Conservation (phyloP, 1,139 yeast species). For the Debaryomyces sp. region DNA sequence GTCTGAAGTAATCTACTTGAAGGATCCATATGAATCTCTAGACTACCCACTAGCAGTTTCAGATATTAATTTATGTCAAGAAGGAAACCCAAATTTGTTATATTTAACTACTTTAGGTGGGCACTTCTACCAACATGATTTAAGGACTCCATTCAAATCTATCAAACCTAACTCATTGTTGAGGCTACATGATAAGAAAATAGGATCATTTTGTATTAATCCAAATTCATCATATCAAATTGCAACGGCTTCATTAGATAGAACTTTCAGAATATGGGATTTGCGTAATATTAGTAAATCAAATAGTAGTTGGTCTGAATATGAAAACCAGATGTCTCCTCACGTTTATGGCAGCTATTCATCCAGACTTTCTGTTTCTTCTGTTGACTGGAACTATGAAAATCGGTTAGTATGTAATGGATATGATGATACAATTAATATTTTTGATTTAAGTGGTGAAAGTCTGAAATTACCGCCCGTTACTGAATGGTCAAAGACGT, state of each 20-base stretch:
- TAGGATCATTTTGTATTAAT: constrained; percentile 83
- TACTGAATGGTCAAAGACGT: constrained; percentile 30
- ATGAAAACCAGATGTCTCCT: constrained; percentile 43
- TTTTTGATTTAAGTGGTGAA: constrained; percentile 38
- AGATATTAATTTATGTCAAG: constrained; percentile 56
- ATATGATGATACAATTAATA: constrained; percentile 80
- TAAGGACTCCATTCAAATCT: constrained; percentile 48
- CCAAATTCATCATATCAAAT: constrained; percentile 63
- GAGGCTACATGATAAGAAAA: constrained; percentile 83
- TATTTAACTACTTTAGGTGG: constrained; percentile 82
- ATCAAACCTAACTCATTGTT: constrained; percentile 37
- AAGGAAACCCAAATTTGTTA: constrained; percentile 51
- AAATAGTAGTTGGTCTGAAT: constrained; percentile 43
- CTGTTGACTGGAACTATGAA: constrained; percentile 79
- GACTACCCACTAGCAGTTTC: constrained; percentile 55
- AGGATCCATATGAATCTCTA: constrained; percentile 47
- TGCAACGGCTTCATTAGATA: constrained; percentile 86
- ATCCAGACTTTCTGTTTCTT: constrained; percentile 79
- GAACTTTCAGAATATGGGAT: constrained; percentile 87
- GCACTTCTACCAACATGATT: constrained; percentile 69
- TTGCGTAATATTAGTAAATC: constrained; percentile 53
- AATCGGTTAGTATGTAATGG: constrained; percentile 89
- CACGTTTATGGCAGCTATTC: constrained; percentile 63
- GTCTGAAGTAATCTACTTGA: constrained; percentile 56
- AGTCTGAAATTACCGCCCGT: constrained; percentile 19